Evolutionary conservation across 208 protist genomes (phyloP).

Genomic region (Porcisia deanei): DNA sequence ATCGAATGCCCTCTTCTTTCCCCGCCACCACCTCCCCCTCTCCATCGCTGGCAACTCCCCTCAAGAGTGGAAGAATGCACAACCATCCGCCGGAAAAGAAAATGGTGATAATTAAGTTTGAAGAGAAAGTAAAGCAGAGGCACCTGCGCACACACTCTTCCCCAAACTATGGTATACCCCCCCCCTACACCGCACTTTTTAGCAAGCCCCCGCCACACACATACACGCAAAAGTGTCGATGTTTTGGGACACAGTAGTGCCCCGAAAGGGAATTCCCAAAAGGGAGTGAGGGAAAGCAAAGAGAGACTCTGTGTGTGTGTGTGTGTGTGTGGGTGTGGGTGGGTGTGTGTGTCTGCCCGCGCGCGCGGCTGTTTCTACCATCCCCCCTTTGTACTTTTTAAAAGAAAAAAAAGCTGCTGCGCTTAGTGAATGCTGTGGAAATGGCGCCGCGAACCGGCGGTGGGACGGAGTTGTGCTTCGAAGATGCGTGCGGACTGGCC

Average conservation of each 20-base stretch:
- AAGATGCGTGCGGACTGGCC: conserved; percentile 61
- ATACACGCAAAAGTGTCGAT: not conserved
- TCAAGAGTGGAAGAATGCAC: not conserved
- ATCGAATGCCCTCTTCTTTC: too few relatives aligned
- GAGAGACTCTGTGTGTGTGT: not conserved
- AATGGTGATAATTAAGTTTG: not conserved
- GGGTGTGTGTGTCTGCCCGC: not conserved
- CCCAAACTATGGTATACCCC: not conserved
- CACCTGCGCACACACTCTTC: too few relatives aligned
- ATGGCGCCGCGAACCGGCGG: conserved; percentile 22
- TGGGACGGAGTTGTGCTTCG: conserved; percentile 29
- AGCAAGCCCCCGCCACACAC: not conserved
- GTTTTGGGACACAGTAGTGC: not conserved
- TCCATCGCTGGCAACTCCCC: not conserved
- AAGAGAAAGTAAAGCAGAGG: not conserved
- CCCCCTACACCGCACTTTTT: not conserved
- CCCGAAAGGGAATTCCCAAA: not conserved
- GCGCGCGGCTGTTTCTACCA: not conserved
- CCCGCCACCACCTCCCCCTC: not conserved
- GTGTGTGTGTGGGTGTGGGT: not conserved
- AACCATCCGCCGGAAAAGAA: not conserved
- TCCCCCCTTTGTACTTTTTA: not conserved
- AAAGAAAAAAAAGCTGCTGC: not conserved
- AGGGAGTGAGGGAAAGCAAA: not conserved
- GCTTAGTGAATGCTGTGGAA: not conserved